Evolutionary conservation across 2,329 filamentous ascomycete genomes (phyloP).

Genomic region (Fusarium poae): DNA sequence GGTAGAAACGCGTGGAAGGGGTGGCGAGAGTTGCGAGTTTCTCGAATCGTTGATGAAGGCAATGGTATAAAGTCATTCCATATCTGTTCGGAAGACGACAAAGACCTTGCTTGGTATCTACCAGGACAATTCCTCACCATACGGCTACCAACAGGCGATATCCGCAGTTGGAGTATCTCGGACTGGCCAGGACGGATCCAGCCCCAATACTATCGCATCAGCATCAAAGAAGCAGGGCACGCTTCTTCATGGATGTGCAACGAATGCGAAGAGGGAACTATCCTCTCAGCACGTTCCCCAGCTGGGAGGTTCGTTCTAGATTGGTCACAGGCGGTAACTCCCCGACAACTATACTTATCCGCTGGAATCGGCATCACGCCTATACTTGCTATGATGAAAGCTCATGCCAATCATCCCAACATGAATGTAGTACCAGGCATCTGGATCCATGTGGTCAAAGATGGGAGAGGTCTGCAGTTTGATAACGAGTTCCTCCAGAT

Average conservation of each 20-base stretch:
- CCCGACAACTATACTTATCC: conserved; percentile 9
- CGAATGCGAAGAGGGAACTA: not conserved
- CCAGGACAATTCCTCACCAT: conserved; percentile 17
- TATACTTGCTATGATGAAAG: conserved; percentile 14
- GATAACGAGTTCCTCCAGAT: conserved; percentile 5
- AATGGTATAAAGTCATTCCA: conserved; percentile 4
- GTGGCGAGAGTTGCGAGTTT: conserved; percentile 8
- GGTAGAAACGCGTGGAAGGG: conserved; percentile 5
- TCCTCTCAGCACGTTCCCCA: conserved; percentile 6
- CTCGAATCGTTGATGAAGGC: conserved; percentile 1
- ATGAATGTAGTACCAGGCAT: conserved; percentile 1
- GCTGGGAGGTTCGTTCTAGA: conserved; percentile 6
- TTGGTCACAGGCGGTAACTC: conserved; percentile 3
- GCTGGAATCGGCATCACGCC: conserved; percentile 12
- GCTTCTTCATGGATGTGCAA: conserved; percentile 12
- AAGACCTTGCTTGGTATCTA: conserved; percentile 5
- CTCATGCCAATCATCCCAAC: conserved; percentile 5
- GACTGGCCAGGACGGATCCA: conserved; percentile 17
- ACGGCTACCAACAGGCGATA: conserved; percentile 6
- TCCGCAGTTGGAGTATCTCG: conserved; percentile 22
- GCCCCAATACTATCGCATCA: conserved; percentile 9
- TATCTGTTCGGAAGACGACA: not conserved
- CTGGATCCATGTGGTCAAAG: conserved; percentile 10
- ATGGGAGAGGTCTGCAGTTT: not conserved
- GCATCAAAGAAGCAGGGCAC: not conserved